phyloP scores from a whole-genome alignment of 1,139 yeast species.

The Candida smagusa region DNA sequence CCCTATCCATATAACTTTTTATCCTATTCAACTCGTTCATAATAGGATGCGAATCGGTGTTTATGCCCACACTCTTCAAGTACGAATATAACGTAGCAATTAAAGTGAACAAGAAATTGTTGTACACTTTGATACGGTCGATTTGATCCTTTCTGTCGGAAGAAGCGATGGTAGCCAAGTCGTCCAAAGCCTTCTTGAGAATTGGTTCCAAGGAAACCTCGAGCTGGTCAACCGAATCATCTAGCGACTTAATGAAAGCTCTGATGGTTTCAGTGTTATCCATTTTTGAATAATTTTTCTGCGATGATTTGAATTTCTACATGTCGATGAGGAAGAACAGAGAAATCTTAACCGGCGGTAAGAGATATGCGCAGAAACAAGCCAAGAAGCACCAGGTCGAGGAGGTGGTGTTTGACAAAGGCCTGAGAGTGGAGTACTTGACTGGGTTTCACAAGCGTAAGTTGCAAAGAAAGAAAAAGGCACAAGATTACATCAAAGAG shows the following conservation, averaged over 20 bases:
- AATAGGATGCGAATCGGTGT: conserved; percentile 58
- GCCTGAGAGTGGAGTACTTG: conserved; percentile 69
- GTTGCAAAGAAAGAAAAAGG: conserved; percentile 81
- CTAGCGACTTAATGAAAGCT: conserved; percentile 26
- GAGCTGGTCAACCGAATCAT: conserved; percentile 29
- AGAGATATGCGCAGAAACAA: conserved; percentile 67
- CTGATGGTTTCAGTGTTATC: conserved; percentile 38
- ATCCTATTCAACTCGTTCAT: conserved; percentile 71
- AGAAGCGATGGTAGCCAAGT: conserved; percentile 20
- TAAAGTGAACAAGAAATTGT: conserved; percentile 43
- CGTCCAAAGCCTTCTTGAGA: conserved; percentile 34
- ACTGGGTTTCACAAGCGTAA: conserved; percentile 97
- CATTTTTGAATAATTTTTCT: conserved; percentile 23
- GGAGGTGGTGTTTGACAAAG: conserved; percentile 79
- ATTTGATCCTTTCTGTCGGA: conserved; percentile 30
- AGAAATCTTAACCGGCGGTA: conserved; percentile 86
- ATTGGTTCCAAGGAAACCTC: conserved; percentile 30
- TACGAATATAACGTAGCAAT: conserved; percentile 52
- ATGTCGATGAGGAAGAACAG: conserved; percentile 50
- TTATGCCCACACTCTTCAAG: conserved; percentile 57
- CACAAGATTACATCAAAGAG: conserved; percentile 70
- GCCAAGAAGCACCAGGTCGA: conserved; percentile 66
- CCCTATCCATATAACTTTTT: conserved; percentile 63
- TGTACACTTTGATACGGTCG: conserved; percentile 33
- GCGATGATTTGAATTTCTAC: conserved; percentile 2